Evolutionary conservation across 139 green algal species (phyloP), one percentile per base, ranked within the genome.

Genomic region (Tetradesmus obliquus): DNA sequence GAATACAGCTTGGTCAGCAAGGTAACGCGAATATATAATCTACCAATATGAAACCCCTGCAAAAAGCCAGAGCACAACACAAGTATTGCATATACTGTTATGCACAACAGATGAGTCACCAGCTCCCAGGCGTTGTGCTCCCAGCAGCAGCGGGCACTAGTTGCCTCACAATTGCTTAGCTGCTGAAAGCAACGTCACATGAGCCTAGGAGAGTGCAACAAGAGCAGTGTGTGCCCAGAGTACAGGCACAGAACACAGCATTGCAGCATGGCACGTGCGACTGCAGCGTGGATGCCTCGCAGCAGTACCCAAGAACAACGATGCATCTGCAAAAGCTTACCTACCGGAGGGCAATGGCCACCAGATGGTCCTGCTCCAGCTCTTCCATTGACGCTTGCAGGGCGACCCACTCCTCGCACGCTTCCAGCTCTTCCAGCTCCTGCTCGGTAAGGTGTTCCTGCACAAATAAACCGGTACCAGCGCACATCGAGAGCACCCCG

Each of bases 311-410:
- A 76, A 76, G 17, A 76, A 24, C 15, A 6, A 76, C 1, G 66
- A 24, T n/a, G 15, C 5, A 24, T 17, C n/a, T 24, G 2, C 66
- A 19, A 76, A n/a, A 76, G 66, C 66, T 76, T 24, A 88, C 90
- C 45, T 94, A 91, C 92, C 87, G 91, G 62, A 93, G 89, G 9
- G 84, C 89, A 60, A 91, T 79, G 2, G 82, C 71, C 6, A 92
- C 58, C n/a, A 92, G 55, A 24, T 90, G 83, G 7, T 90, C 83
- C 20, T 82, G 32, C 55, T 92, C 90, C 17, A 89, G 17, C n/a
- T 92, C 83, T 24, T 92, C 90, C 8, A 92, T 87, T 12, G 60
- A 19, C 10, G 83, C 90, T 51, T 85, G 72, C 55, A 72, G 60
- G 45, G 58, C 55, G 22, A 89, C 85, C 90, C 90, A 92, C 15